These are phyloP conservation scores for Phytophthora tentaculata DNA, from an alignment of 352 stramenopile genomes.

Conservation along the genomic window DNA sequence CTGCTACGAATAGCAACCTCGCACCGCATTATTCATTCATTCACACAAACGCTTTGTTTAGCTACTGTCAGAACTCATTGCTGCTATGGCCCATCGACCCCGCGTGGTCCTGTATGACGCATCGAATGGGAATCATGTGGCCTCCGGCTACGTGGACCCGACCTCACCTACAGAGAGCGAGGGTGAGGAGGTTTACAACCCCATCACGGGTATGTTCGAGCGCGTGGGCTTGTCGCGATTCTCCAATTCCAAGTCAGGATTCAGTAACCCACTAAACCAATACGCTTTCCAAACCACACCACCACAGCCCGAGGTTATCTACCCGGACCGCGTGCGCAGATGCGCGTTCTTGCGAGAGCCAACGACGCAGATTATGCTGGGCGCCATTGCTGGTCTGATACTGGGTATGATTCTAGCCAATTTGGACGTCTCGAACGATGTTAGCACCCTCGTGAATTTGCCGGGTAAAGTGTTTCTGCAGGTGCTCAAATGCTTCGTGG, in stretches of 20 bases:
- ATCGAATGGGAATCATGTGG: conserved; percentile 10
- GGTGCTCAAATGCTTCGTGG: conserved; percentile 58
- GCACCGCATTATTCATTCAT: background rate
- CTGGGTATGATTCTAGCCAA: conserved; percentile 45
- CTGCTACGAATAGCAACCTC: conserved; percentile 20
- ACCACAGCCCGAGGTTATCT: conserved; percentile 25
- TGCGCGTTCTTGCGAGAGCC: conserved; percentile 37
- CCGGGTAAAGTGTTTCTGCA: conserved; percentile 55
- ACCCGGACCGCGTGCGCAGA: conserved; percentile 27
- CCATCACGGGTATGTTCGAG: conserved; percentile 34
- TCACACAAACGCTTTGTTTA: conserved; percentile 3
- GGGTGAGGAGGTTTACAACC: conserved; percentile 33
- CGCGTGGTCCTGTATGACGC: conserved; percentile 32
- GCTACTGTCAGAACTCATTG: background rate
- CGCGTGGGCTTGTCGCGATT: conserved; percentile 20
- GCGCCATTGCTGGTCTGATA: conserved; percentile 38
- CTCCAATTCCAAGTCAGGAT: conserved; percentile 29
- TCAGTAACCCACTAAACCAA: conserved; percentile 18
- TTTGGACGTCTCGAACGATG: conserved; percentile 39
- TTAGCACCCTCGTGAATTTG: conserved; percentile 46
- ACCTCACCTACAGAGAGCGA: conserved; percentile 35
- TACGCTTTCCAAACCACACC: conserved; percentile 17
- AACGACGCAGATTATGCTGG: conserved; percentile 53
- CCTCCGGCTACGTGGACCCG: conserved; percentile 27
- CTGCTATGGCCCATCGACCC: conserved; percentile 19